These are phyloP conservation scores for Pythium phragmiticola DNA, from an alignment of 352 stramenopile genomes.

Conservation along the genomic window DNA sequence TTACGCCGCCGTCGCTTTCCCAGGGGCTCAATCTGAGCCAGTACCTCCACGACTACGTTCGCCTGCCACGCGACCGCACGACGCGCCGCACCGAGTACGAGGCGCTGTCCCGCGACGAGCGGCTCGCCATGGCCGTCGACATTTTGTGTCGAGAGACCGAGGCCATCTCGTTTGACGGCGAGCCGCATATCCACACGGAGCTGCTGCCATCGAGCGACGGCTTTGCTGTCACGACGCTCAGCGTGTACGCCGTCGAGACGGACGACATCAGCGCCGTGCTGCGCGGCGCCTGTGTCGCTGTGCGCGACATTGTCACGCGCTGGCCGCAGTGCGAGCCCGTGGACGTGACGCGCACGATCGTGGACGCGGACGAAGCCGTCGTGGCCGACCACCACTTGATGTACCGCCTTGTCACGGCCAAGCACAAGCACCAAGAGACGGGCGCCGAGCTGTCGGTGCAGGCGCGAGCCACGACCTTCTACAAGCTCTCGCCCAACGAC, in stretches of 20 bases:
- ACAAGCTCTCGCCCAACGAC: conserved; percentile 28
- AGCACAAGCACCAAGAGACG: conserved; percentile 15
- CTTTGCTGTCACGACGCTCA: conserved; percentile 31
- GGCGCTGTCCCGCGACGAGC: conserved; percentile 22
- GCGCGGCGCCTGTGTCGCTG: conserved; percentile 26
- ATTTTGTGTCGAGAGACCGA: conserved; percentile 7
- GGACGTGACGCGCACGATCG: conserved; percentile 22
- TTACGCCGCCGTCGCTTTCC: neutral
- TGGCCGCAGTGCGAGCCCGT: conserved; percentile 32
- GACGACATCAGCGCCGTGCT: conserved; percentile 28
- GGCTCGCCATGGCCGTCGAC: conserved; percentile 21
- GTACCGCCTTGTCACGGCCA: conserved; percentile 31
- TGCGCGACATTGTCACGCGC: conserved; percentile 28
- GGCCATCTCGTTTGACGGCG: neutral
- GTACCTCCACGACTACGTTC: conserved; percentile 19
- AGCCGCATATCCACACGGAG: conserved; percentile 6
- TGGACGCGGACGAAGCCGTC: conserved; percentile 19
- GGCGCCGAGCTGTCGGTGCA: conserved; percentile 28
- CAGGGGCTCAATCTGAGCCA: conserved; percentile 15
- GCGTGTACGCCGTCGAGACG: conserved; percentile 41
- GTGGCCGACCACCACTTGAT: conserved; percentile 22
- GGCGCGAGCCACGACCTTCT: conserved; percentile 31
- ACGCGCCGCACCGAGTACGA: conserved; percentile 24
- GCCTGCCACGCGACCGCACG: conserved; percentile 12
- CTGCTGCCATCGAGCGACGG: neutral